Evolutionary conservation across 768 basidiomycete species (phyloP), one percentile per base, ranked within the genome.

Genomic region (Asterophora lycoperdoides): DNA sequence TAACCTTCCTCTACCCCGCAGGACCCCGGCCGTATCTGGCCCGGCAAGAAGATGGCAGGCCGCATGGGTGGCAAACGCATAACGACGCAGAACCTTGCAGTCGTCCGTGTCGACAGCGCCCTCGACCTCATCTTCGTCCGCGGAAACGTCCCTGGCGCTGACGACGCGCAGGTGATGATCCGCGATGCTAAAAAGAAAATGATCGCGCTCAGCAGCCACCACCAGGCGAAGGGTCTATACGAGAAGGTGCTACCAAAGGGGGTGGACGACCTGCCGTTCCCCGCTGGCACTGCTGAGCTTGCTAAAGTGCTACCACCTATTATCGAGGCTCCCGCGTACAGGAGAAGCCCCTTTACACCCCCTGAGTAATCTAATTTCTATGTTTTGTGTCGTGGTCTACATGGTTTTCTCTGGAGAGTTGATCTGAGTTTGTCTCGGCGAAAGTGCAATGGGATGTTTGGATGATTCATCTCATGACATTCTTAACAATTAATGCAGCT

Each of bases 1-100:
- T 20, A 9, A 48, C 41, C 41, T 50, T 35, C 40, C 52, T 13
- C 52, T n/a, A 5, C 23, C 23, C 23, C 23, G 3, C 36, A 98
- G 93, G 93, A 96, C 60, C 95, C 96, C 19, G 96, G 96, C 40
- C 84, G 96, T 60, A 77, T 97, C 5, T 93, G 89, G 71, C 96
- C 96, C 3, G 96, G 96, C 32, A 96, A 93, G 73, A 98, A 97
- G 75, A 97, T 96, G 95, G 83, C 95, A 8, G 96, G 96, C 29
- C 85, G 84, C 18, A 84, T 97, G 75, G 96, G 96, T 42, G 86
- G 83, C 48, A 76, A 81, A 54, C 83, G 84, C 34, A 78, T 79
- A 8, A 98, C 95, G 7, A 76, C 78, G 11, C 93, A 95, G 61
- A 98, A 97, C 63, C 81, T 98, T 19, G 67, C 84, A 1, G 91